Conservation (phyloP, 306 rosid genomes). For the Ormosia emarginata region DNA sequence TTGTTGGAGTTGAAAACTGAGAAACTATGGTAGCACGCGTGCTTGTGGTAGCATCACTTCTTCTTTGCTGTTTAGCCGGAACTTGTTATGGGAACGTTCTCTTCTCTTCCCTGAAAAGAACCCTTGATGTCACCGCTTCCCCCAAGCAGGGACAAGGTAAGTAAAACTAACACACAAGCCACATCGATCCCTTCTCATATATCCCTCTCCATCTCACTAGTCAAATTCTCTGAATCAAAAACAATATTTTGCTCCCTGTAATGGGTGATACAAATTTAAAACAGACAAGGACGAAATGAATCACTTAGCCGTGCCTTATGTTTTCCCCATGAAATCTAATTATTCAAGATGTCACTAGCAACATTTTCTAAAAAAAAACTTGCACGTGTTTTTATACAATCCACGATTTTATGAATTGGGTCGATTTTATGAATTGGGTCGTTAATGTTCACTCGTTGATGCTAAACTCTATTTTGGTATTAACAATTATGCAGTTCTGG, state of each 20-base stretch:
- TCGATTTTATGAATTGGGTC: neutral
- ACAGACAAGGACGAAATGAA: neutral
- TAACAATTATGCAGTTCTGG: constrained; percentile 51
- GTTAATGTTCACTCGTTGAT: neutral
- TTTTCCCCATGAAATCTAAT: neutral
- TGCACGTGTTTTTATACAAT: neutral
- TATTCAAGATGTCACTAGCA: neutral
- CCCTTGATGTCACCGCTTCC: constrained; percentile 67
- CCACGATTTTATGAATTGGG: neutral
- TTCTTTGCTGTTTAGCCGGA: constrained; percentile 48
- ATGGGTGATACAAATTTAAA: neutral
- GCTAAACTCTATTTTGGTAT: neutral
- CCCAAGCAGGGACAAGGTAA: constrained; percentile 63
- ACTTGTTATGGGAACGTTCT: constrained; percentile 45
- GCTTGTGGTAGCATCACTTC: constrained; percentile 47
- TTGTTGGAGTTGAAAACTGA: neutral
- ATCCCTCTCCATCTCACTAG: neutral
- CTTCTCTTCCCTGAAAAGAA: constrained; percentile 52
- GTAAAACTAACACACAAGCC: neutral
- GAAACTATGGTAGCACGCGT: constrained; percentile 53
- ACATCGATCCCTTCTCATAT: neutral
- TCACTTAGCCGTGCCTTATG: neutral
- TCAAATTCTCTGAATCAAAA: neutral
- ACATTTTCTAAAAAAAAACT: neutral
- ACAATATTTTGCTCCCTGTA: neutral